Conservation (phyloP, 208 protist genomes). For the Acanthamoeba royreba region DNA sequence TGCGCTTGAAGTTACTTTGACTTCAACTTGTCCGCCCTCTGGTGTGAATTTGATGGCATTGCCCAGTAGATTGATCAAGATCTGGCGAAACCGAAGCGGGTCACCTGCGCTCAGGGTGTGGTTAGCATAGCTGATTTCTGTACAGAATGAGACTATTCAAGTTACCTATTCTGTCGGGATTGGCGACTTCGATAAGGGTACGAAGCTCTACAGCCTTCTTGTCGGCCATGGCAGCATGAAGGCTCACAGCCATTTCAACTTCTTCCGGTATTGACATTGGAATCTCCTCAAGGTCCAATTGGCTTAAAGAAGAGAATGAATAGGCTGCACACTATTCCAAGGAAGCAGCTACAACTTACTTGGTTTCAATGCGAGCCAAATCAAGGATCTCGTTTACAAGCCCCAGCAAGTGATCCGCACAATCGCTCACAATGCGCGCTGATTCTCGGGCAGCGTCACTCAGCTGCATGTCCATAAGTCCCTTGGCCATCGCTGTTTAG, state of each 20-base stretch:
- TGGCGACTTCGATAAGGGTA: background rate
- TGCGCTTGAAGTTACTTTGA: background rate
- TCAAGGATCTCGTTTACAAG: slow-evolving; percentile 4
- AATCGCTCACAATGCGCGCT: background rate
- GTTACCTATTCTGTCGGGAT: background rate
- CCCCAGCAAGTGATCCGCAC: background rate
- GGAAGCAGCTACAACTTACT: background rate
- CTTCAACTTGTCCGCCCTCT: background rate
- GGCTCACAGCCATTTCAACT: background rate
- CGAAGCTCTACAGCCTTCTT: background rate
- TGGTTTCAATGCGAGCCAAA: background rate
- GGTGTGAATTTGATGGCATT: background rate
- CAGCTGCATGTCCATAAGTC: background rate
- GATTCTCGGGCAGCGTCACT: background rate
- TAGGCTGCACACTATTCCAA: too few relatives aligned
- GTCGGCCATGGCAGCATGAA: background rate
- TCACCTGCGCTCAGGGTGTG: background rate
- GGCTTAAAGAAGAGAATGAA: background rate
- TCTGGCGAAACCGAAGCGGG: background rate
- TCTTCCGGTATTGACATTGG: background rate
- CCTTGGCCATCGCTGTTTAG: background rate
- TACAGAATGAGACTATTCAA: too few relatives aligned
- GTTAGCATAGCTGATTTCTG: background rate
- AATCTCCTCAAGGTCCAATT: background rate
- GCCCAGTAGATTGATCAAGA: background rate